Conservation (phyloP, 2,329 filamentous ascomycete species). For the Metarhizium anisopliae region DNA sequence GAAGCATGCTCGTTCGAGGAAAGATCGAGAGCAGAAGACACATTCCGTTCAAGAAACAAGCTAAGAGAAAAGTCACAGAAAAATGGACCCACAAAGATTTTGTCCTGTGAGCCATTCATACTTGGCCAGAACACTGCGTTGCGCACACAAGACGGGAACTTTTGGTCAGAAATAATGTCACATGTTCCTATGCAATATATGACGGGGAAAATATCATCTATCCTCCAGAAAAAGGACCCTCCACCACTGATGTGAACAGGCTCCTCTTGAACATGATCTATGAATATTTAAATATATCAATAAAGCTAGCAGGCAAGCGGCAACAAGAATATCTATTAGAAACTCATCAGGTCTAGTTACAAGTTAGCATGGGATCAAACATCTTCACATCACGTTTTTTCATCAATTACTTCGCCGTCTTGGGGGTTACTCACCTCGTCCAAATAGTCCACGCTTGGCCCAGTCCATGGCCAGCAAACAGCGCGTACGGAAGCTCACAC, state of each 20-base stretch:
- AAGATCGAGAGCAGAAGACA: constrained; percentile 79
- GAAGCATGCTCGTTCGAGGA: constrained; percentile 78
- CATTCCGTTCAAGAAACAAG: constrained; percentile 73
- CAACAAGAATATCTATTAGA: constrained; percentile 20
- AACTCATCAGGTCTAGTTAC: constrained; percentile 41
- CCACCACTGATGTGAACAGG: not conserved
- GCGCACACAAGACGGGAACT: not conserved
- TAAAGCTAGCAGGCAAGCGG: not conserved
- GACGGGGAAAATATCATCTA: not conserved
- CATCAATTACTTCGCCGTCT: not conserved
- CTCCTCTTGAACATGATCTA: too few species aligned
- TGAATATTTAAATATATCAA: too few species aligned
- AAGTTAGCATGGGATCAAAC: not conserved
- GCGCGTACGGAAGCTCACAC: constrained; percentile 84
- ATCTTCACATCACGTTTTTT: not conserved
- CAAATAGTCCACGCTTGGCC: constrained; percentile 93
- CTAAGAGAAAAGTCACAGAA: constrained; percentile 74
- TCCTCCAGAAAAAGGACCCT: not conserved
- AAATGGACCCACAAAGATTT: constrained; percentile 99
- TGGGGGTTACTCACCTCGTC: constrained; percentile 65
- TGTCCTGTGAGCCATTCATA: constrained; percentile 5
- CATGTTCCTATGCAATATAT: not conserved
- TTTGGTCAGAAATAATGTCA: not conserved
- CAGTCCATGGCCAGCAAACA: constrained; percentile 94
- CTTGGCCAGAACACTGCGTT: not conserved